Evolutionary conservation across 2,329 filamentous ascomycete species (phyloP), one percentile per base, ranked within the genome.

Genomic region (Fusarium sp.): DNA sequence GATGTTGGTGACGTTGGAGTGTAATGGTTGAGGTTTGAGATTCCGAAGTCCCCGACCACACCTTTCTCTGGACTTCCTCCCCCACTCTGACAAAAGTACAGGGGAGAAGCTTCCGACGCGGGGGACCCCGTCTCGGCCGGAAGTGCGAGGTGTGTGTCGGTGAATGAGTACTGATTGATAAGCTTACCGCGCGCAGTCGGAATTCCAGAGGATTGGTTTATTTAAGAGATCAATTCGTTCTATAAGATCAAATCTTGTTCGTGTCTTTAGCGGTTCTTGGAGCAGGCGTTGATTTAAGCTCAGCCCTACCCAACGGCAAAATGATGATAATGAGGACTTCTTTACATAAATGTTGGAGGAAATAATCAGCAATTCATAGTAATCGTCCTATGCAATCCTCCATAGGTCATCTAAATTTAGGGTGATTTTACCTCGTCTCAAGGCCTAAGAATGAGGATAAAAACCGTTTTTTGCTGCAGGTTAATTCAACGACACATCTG

Each of bases 11-110:
- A 18, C 10, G 45, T 52, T 52, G 45, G 4, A 39, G 43, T 64
- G 11, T 41, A 41, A 27, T 34, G 48, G 48, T 30, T 25, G 50
- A 50, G 43, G 41, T 34, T 64, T 58, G 60, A 20, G 30, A 41
- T 13, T 34, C 67, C 72, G 73, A 74, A 54, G 52, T 67, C 66
- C 66, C 72, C 65, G 72, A 56, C 45, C 37, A 52, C 48, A 52
- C 48, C 25, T 52, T 74, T 73, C 71, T 43, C 67, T 73, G 60
- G 54, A 39, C 39, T 74, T 72, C 72, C 62, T 57, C 68, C 68
- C 72, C 72, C 68, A 73, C 72, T 67, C 58, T 56, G 41, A 41
- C 57, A 27, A 18, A 23, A 48, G 11, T 27, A 37, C 32, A 27
- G 34, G 48, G 45, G 45, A 30, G 14, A 50, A 32, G 34, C 48